phyloP scores from a whole-genome alignment of 129 eudicot species.

The Calendula officinalis region DNA sequence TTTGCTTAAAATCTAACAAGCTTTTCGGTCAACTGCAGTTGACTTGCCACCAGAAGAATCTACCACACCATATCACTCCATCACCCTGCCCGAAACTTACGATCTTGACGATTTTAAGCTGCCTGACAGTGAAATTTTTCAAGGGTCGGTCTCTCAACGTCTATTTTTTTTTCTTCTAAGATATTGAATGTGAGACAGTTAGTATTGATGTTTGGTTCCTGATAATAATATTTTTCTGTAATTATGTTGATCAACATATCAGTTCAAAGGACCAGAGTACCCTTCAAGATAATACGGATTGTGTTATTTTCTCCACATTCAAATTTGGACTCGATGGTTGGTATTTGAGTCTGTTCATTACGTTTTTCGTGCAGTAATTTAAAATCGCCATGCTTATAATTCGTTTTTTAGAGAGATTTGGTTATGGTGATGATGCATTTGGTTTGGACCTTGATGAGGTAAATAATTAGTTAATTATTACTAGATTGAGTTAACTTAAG shows the following conservation, averaged over 20 bases:
- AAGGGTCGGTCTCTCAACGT: conserved; percentile 59
- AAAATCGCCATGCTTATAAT: neutral
- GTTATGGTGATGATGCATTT: conserved; percentile 85
- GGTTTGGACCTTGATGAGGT: conserved; percentile 99
- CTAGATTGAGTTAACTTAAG: neutral
- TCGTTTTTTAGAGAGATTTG: conserved; percentile 75
- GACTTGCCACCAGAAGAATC: conserved; percentile 98
- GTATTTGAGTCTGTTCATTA: conserved; percentile 17
- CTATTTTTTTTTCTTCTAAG: neutral
- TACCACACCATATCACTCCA: conserved; percentile 93
- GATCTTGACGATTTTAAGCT: conserved; percentile 98
- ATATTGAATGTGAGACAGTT: neutral
- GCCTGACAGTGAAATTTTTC: conserved; percentile 77
- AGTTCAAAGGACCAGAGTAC: conserved; percentile 97
- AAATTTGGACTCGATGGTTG: conserved; percentile 95
- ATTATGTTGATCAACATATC: conserved; percentile 90
- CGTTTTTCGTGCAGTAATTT: conserved; percentile 6
- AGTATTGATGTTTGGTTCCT: conserved; percentile 29
- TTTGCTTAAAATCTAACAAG: conserved; percentile 89
- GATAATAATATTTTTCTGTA: conserved; percentile 50
- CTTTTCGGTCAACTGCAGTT: conserved; percentile 89
- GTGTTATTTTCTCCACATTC: conserved; percentile 80
- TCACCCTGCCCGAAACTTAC: conserved; percentile 92
- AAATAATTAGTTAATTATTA: conserved; percentile 4
- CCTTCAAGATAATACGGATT: conserved; percentile 96